Conservation (phyloP, 345 rosid species). For the Arabidopsis arenosa region DNA sequence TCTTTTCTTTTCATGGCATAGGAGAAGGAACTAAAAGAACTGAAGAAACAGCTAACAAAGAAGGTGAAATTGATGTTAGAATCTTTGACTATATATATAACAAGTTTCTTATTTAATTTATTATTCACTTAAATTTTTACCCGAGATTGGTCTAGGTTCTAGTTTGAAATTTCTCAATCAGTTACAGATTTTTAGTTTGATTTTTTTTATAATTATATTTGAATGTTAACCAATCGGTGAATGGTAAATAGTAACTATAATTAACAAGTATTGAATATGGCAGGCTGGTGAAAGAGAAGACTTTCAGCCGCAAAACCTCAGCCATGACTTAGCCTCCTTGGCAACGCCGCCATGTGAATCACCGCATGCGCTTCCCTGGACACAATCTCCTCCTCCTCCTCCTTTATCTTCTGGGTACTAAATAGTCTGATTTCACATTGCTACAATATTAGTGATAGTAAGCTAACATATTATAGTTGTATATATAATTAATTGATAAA, state of each 20-base stretch:
- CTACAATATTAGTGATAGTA: neutral
- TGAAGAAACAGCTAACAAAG: slow-evolving; percentile 58
- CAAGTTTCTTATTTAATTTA: neutral
- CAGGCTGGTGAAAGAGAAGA: slow-evolving; percentile 37
- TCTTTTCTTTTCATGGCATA: slow-evolving; percentile 39
- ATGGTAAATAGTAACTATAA: slow-evolving; percentile 44
- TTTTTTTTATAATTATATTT: too few species aligned
- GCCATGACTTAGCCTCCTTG: slow-evolving; percentile 40
- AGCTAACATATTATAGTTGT: slow-evolving; percentile 2
- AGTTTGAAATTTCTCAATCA: neutral
- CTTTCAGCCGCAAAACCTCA: slow-evolving; percentile 46
- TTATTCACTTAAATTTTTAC: slow-evolving; percentile 1
- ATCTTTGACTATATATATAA: neutral
- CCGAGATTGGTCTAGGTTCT: neutral
- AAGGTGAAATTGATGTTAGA: slow-evolving; percentile 51
- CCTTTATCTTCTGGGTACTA: slow-evolving; percentile 60
- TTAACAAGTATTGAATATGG: slow-evolving; percentile 41
- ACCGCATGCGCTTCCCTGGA: slow-evolving; percentile 33
- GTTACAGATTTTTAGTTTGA: too few species aligned
- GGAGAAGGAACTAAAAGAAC: slow-evolving; percentile 64
- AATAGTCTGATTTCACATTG: neutral
- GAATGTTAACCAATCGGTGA: neutral
- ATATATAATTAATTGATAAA: too few species aligned
- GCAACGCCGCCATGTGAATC: slow-evolving; percentile 26
- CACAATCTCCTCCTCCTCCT: slow-evolving; percentile 42